Evolutionary conservation across 441 rosid genomes (phyloP), one percentile per base, ranked within the genome.

Genomic region (Gossypium davidsonii): DNA sequence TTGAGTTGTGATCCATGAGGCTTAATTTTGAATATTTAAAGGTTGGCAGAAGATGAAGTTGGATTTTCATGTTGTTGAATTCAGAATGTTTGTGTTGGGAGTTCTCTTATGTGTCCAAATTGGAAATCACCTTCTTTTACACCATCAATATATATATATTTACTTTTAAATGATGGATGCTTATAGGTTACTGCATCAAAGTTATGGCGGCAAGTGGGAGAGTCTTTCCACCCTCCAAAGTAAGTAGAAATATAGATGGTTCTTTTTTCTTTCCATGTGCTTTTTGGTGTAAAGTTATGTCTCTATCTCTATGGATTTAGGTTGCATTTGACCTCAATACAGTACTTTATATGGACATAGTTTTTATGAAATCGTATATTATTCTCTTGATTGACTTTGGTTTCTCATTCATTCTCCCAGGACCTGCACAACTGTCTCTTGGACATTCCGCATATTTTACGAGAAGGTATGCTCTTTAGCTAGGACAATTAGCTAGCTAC

Each of bases 151-250:
- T 52, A 26, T 51, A 34, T 31, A 52, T 14, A 66, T 26, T 67
- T 37, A 11, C 46, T 70, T 81, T 71, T 74, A 59, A 21, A 71
- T 60, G 56, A 53, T 81, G 74, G 60, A 62, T 58, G 62, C 81
- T 52, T 81, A 77, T 74, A 94, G 98, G 98, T 90, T 81, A 94
- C 98, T 57, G 80, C 89, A 75, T 81, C 91, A 49, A 94, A 94
- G 85, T 75, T 88, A 76, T 94, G 98, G 98, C 87, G 97, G 83
- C 93, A 90, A 87, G 95, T 94, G 25, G 98, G 98, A 79, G 98
- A 91, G 78, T 90, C 98, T 70, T 93, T 93, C 83, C 88, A 89
- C 76, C 98, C 98, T 62, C 98, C 98, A 6, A 94, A 94, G 98
- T 92, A 89, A 87, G 78, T 53, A 56, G 44, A 57, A 52, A 17